Conservation (phyloP, 495 filamentous ascomycete species). For the Neurospora sp. region DNA sequence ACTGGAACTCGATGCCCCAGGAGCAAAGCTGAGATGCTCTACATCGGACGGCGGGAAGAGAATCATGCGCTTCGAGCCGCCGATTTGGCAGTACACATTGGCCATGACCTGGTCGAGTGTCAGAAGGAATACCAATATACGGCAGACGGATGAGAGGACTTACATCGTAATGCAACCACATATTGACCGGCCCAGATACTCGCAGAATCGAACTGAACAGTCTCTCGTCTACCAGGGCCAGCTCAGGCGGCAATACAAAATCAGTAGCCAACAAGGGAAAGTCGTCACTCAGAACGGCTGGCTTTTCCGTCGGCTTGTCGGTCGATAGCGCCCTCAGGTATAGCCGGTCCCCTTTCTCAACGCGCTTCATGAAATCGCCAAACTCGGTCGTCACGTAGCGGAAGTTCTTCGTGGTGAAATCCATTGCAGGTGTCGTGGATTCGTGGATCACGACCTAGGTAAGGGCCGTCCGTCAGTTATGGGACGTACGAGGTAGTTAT, state of each 20-base stretch:
- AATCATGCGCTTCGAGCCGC: conserved; percentile 58
- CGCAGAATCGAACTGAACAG: conserved; percentile 73
- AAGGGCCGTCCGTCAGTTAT: neutral
- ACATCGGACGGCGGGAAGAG: conserved; percentile 75
- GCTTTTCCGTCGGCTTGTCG: conserved; percentile 54
- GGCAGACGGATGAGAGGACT: conserved; percentile 11
- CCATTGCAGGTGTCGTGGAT: conserved; percentile 54
- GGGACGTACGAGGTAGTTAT: neutral
- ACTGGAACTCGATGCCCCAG: conserved; percentile 71
- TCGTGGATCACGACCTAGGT: conserved; percentile 60
- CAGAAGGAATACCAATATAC: neutral
- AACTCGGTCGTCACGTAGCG: conserved; percentile 60
- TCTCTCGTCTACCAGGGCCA: conserved; percentile 48
- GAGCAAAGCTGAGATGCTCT: conserved; percentile 53
- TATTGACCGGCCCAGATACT: conserved; percentile 70
- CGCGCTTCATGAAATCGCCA: conserved; percentile 53
- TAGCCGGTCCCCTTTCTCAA: conserved; percentile 47
- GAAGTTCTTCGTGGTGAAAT: conserved; percentile 78
- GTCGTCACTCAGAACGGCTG: conserved; percentile 57
- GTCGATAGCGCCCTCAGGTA: conserved; percentile 70
- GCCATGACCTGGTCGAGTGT: conserved; percentile 57
- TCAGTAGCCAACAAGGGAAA: conserved; percentile 60
- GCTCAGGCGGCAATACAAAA: conserved; percentile 56
- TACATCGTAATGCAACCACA: conserved; percentile 93
- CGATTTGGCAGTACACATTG: conserved; percentile 76